Base-by-base conservation (phyloP, 192 early-diverging fungal genomes). In the Phlyctochytrium bullatum region DNA sequence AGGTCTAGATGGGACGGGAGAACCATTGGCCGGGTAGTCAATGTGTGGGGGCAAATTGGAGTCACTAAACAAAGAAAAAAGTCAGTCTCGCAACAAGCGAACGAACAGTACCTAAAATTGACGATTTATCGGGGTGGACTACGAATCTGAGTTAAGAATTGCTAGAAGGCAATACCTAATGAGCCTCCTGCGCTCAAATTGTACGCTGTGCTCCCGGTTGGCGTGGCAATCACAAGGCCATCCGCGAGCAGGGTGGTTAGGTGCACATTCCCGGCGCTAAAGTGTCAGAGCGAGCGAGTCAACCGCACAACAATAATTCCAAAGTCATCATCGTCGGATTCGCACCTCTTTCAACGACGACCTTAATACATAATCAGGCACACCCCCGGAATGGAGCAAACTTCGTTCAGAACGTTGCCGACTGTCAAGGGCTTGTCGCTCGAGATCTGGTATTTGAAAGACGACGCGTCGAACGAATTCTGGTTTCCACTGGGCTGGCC, bases 181-280 rank as follows among this genome's bases (percentile, higher is more conserved):
- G 93, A 89, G 0, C 96, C 96, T 31, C 96, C 96, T 1, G 95
- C 95, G 34, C 92, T 91, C 20, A 90, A 71, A 74, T 86, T 82
- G 35, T 74, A 79, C 35, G 80, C 81, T 33, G 83, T 84, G 52
- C 50, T 59, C 0, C 97, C 97, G 0, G 97, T 99, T 3, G 95
- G 93, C 2, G 97, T 98, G 0, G 95, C 89, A 61, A 99, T 76
- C 29, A 92, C 91, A 69, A 99, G 79, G 1, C 97, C 97, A 73
- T 99, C 97, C 0, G 97, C 97, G 65, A 97, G 93, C 1, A 98
- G 93, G 0, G 95, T 96, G 1, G 97, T 97, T 32, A 99, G 75
- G 67, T 96, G 93, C 59, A 86, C 75, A 31, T 91, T 89, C 66
- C 96, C 91, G 16, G 88, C 95, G 82, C 40, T 65, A 3, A 16